Conservation (phyloP, 2,329 filamentous ascomycete genomes). For the Xylariaceae sp. region DNA sequence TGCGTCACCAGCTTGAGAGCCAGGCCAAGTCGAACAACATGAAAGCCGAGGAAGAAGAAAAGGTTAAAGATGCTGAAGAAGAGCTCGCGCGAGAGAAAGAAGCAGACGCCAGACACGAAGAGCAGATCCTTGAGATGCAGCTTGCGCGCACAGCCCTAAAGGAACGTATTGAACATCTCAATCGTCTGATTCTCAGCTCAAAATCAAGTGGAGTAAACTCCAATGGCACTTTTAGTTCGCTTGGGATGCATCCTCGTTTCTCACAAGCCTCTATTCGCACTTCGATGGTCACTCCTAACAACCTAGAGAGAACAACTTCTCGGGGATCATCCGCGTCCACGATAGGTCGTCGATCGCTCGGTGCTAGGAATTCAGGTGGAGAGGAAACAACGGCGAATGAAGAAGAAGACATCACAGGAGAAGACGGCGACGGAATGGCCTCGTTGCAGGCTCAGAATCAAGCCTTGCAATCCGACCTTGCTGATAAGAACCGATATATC, state of each 20-base stretch:
- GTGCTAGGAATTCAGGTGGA: constrained; percentile 42
- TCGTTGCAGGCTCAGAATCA: constrained; percentile 80
- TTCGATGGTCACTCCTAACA: constrained; percentile 62
- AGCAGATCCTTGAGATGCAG: constrained; percentile 98
- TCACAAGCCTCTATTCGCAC: constrained; percentile 64
- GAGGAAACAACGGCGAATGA: constrained; percentile 43
- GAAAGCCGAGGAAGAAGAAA: constrained; percentile 60
- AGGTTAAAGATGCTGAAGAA: constrained; percentile 61
- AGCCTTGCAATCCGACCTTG: constrained; percentile 88
- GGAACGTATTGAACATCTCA: constrained; percentile 95
- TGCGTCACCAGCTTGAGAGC: constrained; percentile 76
- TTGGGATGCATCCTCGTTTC: constrained; percentile 60
- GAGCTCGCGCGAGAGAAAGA: constrained; percentile 74
- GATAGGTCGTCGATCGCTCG: constrained; percentile 51
- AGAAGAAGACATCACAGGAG: constrained; percentile 69
- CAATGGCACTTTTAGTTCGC: constrained; percentile 65
- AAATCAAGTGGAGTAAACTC: constrained; percentile 92
- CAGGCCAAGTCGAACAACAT: constrained; percentile 68
- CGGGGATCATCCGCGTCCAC: constrained; percentile 61
- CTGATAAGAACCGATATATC: constrained; percentile 97
- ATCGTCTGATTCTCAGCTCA: constrained; percentile 89
- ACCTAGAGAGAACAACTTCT: constrained; percentile 62
- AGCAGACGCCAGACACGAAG: constrained; percentile 81
- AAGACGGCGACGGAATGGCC: constrained; percentile 82
- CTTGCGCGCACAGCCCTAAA: constrained; percentile 91